These are phyloP conservation scores for Poa annua DNA, from an alignment of 176 grass and related monocot species.

Conservation along the genomic window DNA sequence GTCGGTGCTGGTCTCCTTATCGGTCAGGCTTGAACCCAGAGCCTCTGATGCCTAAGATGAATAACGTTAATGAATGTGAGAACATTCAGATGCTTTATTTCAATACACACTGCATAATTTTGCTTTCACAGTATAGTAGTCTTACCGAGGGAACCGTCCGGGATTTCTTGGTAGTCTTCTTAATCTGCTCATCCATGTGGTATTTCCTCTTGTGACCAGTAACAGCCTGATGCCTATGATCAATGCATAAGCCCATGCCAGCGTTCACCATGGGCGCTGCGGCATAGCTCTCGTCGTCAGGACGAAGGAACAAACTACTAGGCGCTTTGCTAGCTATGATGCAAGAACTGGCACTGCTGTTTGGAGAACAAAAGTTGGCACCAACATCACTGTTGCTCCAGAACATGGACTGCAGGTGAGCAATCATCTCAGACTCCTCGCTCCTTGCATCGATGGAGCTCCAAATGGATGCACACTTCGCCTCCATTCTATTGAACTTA, in stretches of 20 bases:
- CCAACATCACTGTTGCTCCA: conserved; percentile 41
- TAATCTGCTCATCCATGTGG: conserved; percentile 19
- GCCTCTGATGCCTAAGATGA: background rate
- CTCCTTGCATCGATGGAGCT: background rate
- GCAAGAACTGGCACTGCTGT: conserved; percentile 39
- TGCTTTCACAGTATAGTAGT: background rate
- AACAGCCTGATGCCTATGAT: background rate
- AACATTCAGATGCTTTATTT: background rate
- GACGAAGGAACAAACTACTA: conserved; percentile 12
- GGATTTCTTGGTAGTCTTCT: conserved; percentile 19
- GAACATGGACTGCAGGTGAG: conserved; percentile 53
- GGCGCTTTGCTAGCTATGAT: conserved; percentile 17
- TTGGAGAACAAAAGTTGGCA: conserved; percentile 30
- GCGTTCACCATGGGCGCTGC: background rate
- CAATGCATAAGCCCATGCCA: background rate
- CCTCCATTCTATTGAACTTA: conserved; percentile 39
- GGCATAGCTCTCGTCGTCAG: background rate
- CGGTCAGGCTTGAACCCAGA: background rate
- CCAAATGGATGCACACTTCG: conserved; percentile 23
- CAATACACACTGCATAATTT: background rate
- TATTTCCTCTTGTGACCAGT: conserved; percentile 27
- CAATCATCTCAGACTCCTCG: conserved; percentile 60
- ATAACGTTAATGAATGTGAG: background rate
- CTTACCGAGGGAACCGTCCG: conserved; percentile 22
- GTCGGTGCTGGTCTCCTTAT: background rate